Conservation (phyloP, 176 grass and related monocot species). For the Elaeis guineensis region DNA sequence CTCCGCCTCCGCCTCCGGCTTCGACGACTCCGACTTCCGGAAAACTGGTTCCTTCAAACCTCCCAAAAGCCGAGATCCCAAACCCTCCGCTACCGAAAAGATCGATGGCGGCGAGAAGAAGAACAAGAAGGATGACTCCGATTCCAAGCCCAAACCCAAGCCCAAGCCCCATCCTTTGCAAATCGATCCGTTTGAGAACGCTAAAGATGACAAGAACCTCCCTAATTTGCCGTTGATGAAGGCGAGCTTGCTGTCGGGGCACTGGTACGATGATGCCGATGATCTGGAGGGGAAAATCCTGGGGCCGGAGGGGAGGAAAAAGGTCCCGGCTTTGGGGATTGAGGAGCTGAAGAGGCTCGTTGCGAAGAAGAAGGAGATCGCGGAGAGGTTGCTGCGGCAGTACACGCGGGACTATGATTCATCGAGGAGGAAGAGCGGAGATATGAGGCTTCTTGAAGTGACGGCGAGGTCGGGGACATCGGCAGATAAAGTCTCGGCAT, state of each 20-base stretch:
- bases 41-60: conserved; percentile 54
- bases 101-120: background rate
- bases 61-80: conserved; percentile 9
- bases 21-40: conserved; percentile 88
- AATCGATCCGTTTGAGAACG: conserved; percentile 5
- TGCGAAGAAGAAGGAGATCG: conserved; percentile 53
- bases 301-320: conserved; percentile 6
- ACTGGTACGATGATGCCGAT: conserved; percentile 61
- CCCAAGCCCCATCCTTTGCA: conserved; percentile 49
- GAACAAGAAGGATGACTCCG: background rate
- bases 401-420: conserved; percentile 59
- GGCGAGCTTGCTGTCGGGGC: conserved; percentile 36
- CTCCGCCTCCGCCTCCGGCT: conserved; percentile 29
- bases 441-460: conserved; percentile 68
- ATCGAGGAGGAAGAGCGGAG: conserved; percentile 47
- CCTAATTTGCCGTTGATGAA: conserved; percentile 36
- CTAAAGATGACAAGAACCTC: background rate
- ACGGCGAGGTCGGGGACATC: conserved; percentile 83
- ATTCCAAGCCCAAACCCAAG: background rate
- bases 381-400: conserved; percentile 60
- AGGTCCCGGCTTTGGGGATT: conserved; percentile 10
- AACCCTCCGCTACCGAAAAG: background rate
- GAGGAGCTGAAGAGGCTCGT: conserved; percentile 51
- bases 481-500: conserved; percentile 81
- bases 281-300: conserved; percentile 59